Base-by-base conservation (phyloP, 305 asterid genomes). In the Fraxinus ornus region DNA sequence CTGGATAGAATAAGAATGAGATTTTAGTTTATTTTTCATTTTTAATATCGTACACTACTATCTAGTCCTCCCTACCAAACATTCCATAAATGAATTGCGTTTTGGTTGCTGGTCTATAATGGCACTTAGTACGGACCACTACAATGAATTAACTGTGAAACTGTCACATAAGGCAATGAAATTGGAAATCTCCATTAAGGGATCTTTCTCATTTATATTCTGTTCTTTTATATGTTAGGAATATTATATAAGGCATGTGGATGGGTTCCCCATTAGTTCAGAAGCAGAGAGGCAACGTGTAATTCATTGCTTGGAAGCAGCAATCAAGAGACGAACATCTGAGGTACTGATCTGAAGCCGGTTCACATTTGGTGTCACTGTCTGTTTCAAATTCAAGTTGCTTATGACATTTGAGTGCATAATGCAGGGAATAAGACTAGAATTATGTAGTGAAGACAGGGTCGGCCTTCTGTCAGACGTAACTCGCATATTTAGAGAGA, bases 251-350 rank as follows among this genome's bases (percentile, higher is more conserved):
- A 88, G 97, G 87, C 99, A 95, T 74, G 87, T 84, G 83, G 97
- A 94, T 12, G 99, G 98, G 68, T 82, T 79, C 73, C 95, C 96
- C 26, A 88, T 94, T 77, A 92, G 90, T 79, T 94, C 95, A 0
- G 97, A 94, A 89, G 93, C 91, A 0, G 99, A 95, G 90, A 82
- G 93, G 57, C 93, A 91, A 39, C 97, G 96, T 7, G 89, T 95
- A 17, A 91, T 93, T 74, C 87, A 92, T 79, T 94, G 99, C 92
- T 88, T 95, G 90, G 94, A 89, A 86, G 98, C 98, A 26, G 99
- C 98, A 41, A 88, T 95, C 47, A 92, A 84, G 88, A 93, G 98
- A 89, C 87, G 97, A 86, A 86, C 89, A 22, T 89, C 96, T 8
- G 92, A 92, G 95, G 97, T 95, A 84, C 79, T 26, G 47, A 71